Conservation (phyloP, 1,139 yeast genomes). For the Scheffersomyces lignicola region DNA sequence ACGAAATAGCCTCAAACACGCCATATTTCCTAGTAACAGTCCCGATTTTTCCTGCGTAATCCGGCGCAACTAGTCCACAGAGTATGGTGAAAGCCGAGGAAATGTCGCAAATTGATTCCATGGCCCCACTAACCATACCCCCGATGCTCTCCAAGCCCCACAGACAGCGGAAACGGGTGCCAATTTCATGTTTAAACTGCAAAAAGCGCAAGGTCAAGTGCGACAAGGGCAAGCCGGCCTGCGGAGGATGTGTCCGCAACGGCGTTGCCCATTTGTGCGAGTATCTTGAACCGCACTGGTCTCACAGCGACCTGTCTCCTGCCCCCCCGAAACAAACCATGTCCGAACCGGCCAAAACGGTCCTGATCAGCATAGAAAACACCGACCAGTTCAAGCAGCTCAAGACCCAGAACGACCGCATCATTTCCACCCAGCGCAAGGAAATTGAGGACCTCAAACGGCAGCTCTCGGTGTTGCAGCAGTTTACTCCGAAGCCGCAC, state of each 20-base stretch:
- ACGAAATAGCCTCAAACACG: too few species aligned
- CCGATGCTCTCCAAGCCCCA: too few species aligned
- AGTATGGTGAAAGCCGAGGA: too few species aligned
- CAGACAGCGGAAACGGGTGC: conserved; percentile 37
- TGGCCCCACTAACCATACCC: too few species aligned
- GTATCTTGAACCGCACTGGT: conserved; percentile 46
- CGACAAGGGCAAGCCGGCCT: conserved; percentile 43
- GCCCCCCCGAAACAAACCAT: neutral
- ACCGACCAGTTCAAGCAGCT: conserved; percentile 23
- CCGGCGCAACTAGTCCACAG: too few species aligned
- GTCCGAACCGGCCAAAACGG: neutral
- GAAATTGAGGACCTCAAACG: conserved; percentile 39
- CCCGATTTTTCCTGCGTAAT: too few species aligned
- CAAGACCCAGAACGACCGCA: conserved; percentile 22
- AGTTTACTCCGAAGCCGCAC: conserved; percentile 19
- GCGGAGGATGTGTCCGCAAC: conserved; percentile 45
- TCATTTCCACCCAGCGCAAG: conserved; percentile 27
- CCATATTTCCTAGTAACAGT: too few species aligned
- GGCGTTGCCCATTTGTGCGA: conserved; percentile 46
- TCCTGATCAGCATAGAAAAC: conserved; percentile 14
- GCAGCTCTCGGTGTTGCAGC: conserved; percentile 29
- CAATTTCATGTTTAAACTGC: conserved; percentile 44
- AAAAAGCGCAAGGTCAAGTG: conserved; percentile 47
- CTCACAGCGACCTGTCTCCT: conserved; percentile 9
- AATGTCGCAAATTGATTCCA: too few species aligned